These are phyloP conservation scores for Emergomyces pasteurianus DNA, from an alignment of 2,329 filamentous ascomycete species.

Conservation along the genomic window DNA sequence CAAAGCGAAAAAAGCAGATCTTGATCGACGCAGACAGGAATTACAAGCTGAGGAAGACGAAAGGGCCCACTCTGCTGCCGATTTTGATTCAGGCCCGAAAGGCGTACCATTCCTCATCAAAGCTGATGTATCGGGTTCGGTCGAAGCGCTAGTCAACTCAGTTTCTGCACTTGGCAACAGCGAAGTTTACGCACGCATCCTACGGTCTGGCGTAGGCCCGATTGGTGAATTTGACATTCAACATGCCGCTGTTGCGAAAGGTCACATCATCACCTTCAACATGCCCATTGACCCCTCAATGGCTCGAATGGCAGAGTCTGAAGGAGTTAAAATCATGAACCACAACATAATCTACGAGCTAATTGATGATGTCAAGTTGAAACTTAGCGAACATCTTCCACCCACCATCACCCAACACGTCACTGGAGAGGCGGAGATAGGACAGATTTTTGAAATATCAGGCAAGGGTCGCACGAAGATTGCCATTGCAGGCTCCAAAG, in stretches of 20 bases:
- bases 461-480: conserved; percentile 57
- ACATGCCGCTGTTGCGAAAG: conserved; percentile 65
- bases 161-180: conserved; percentile 70
- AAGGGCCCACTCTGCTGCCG: conserved; percentile 27
- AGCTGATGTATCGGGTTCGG: conserved; percentile 85
- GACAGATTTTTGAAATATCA: conserved; percentile 74
- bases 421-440: conserved; percentile 75
- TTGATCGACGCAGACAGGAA: conserved; percentile 35
- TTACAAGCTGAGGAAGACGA: conserved; percentile 24
- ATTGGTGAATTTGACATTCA: conserved; percentile 81
- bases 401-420: conserved; percentile 58
- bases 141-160: conserved; percentile 74
- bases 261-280: conserved; percentile 80
- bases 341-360: conserved; percentile 55
- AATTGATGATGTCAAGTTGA: conserved; percentile 38
- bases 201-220: conserved; percentile 65
- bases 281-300: conserved; percentile 56
- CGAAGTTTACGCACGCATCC: conserved; percentile 65
- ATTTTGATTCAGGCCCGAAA: conserved; percentile 34
- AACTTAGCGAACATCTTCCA: conserved; percentile 57
- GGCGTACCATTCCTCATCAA: conserved; percentile 76
- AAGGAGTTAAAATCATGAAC: conserved; percentile 66
- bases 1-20: conserved; percentile 49
- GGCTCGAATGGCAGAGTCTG: conserved; percentile 53
- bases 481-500: conserved; percentile 75